A percentile compares a stretch with the other conserved stretches of the same genome.
phyloP scores from a whole-genome alignment of 2,329 filamentous ascomycete genomes.

The Hymenoscyphus fructigenus region DNA sequence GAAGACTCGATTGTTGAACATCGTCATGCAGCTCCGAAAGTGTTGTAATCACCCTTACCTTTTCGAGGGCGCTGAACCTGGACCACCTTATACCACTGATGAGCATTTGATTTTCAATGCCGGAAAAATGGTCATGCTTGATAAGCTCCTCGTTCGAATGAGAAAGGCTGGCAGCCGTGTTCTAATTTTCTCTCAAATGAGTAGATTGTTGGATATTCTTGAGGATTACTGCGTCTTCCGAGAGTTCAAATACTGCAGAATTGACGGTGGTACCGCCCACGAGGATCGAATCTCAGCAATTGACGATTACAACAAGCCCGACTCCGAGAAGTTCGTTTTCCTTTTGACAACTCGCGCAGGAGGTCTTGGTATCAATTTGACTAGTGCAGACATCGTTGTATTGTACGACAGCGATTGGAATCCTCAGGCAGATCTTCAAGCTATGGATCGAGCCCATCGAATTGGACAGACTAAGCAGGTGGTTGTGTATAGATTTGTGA shows the following conservation, averaged over 20 bases:
- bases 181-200: conserved; percentile 99
- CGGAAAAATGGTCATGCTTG: conserved; percentile 95
- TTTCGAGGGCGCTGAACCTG: conserved; percentile 95
- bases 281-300: conserved; percentile 97
- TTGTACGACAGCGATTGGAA: conserved; percentile 99
- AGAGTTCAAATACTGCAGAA: conserved; percentile 93
- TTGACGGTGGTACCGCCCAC: conserved; percentile 93
- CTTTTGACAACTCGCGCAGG: conserved; percentile 92
- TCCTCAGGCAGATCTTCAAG: conserved; percentile 94
- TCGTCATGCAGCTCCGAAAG: conserved; percentile 98
- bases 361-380: conserved; percentile 95
- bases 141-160: conserved; percentile 84
- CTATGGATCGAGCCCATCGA: conserved; percentile 97
- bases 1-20: conserved; percentile 94
- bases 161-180: conserved; percentile 86
- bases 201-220: conserved; percentile 90
- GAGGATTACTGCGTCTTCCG: conserved; percentile 98
- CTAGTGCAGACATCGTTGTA: conserved; percentile 90
- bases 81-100: conserved; percentile 96
- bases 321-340: conserved; percentile 95
- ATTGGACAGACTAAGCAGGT: conserved; percentile 99
- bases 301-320: conserved; percentile 96
- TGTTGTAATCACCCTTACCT: conserved; percentile 99
- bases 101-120: conserved; percentile 92
- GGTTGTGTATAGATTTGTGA: conserved; percentile 93